These are phyloP conservation scores for Cafeteria roenbergensis DNA, from an alignment of 108 stramenopile species.

Conservation along the genomic window DNA sequence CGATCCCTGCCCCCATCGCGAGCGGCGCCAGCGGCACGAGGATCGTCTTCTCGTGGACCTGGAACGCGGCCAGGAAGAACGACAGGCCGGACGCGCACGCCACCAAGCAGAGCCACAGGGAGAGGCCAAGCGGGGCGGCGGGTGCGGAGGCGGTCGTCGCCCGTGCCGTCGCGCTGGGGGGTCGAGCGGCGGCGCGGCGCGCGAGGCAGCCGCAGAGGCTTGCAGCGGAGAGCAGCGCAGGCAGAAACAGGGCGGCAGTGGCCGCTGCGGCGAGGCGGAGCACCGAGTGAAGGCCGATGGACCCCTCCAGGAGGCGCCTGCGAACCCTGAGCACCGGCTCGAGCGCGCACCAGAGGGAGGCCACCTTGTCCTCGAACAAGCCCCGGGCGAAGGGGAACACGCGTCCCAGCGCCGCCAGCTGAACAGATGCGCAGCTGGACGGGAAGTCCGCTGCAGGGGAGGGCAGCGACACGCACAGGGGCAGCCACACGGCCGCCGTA, in stretches of 20 bases:
- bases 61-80: conserved; percentile 80
- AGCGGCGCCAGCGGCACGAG: conserved; percentile 64
- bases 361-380: conserved; percentile 82
- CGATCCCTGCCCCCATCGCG: too few species aligned
- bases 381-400: conserved; percentile 80
- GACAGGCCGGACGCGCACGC: conserved; percentile 45
- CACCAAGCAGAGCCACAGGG: not conserved
- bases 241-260: conserved; percentile 42
- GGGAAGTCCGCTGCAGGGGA: too few species aligned
- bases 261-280: conserved; percentile 2
- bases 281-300: not conserved
- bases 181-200: not conserved
- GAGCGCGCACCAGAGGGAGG: conserved; percentile 73
- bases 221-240: conserved; percentile 35
- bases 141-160: not conserved
- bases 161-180: too few species aligned
- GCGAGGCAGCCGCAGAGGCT: not conserved
- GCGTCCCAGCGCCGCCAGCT: conserved; percentile 33
- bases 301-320: not conserved
- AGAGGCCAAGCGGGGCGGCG: too few species aligned
- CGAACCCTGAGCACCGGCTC: conserved; percentile 1
- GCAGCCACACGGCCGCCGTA: conserved; percentile 26
- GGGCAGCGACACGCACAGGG: too few species aligned
- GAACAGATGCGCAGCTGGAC: not conserved
- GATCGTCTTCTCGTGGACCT: conserved; percentile 86